Conservation (phyloP, 345 rosid species). For the Melaleuca alternifolia region DNA sequence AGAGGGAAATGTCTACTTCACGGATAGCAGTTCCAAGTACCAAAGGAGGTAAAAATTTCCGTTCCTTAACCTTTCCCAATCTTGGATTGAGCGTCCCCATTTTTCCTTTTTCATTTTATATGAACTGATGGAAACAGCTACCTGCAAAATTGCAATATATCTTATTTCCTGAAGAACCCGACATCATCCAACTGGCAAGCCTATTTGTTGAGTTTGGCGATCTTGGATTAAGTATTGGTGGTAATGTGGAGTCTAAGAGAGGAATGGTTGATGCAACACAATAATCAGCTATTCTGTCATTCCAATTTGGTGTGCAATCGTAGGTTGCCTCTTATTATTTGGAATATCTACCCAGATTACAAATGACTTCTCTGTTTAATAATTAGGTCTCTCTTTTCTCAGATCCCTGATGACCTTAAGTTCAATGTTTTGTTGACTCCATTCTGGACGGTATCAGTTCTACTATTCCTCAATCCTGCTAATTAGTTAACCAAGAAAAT, state of each 20-base stretch:
- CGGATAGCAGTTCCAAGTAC: conserved; percentile 56
- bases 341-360: background rate
- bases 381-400: background rate
- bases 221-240: background rate
- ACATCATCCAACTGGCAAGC: background rate
- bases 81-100: background rate
- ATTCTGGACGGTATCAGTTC: background rate
- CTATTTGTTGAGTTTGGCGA: background rate
- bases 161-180: background rate
- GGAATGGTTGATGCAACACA: background rate
- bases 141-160: background rate
- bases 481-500: background rate
- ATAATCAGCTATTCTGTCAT: background rate
- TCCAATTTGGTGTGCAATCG: background rate
- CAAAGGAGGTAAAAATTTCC: conserved; percentile 42
- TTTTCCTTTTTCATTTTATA: background rate
- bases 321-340: background rate
- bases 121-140: background rate
- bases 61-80: background rate
- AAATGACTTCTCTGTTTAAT: background rate
- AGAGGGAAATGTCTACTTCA: conserved; percentile 53
- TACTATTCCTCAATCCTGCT: too few species aligned
- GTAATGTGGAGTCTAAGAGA: background rate
- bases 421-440: background rate
- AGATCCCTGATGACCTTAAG: background rate